Evolutionary conservation across 768 basidiomycete genomes (phyloP).

Genomic region (Gloeopeniophorella convolvens): DNA sequence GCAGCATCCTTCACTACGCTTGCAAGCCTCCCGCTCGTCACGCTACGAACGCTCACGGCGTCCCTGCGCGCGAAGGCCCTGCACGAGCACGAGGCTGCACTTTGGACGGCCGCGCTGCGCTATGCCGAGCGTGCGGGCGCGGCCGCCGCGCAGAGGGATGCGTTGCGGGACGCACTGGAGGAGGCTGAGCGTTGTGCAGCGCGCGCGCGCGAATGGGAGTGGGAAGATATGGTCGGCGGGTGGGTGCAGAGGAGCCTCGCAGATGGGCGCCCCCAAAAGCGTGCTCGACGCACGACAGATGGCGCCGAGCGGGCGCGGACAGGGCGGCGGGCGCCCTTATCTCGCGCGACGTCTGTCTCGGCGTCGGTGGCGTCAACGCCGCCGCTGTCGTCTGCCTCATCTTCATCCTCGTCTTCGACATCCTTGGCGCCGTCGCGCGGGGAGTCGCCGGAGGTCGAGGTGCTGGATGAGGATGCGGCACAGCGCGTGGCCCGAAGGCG

Average conservation of each 20-base stretch:
- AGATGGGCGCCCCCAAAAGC: not conserved
- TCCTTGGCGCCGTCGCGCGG: not conserved
- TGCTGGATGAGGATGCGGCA: not conserved
- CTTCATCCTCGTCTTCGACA: not conserved
- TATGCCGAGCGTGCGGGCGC: not conserved
- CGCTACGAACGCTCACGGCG: not conserved
- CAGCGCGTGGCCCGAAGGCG: not conserved
- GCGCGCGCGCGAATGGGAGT: not conserved
- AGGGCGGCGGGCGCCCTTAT: not conserved
- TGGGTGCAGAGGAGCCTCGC: not conserved
- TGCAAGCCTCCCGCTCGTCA: not conserved
- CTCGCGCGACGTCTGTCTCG: not conserved
- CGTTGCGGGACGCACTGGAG: not conserved
- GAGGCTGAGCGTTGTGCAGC: not conserved
- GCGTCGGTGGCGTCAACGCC: slow-evolving; percentile 9
- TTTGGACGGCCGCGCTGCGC: not conserved
- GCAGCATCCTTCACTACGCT: not conserved
- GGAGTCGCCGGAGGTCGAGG: not conserved
- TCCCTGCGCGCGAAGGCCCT: slow-evolving; percentile 3
- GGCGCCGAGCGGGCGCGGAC: no score
- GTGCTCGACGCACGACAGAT: not conserved
- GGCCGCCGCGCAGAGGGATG: not conserved
- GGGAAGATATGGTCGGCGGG: not conserved
- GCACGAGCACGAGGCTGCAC: not conserved
- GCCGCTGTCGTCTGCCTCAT: not conserved